A percentile compares a stretch with the other conserved stretches of the same genome.
Evolutionary conservation across 2,329 filamentous ascomycete species (phyloP).

Genomic region (Aspergillus puulaauensis): DNA sequence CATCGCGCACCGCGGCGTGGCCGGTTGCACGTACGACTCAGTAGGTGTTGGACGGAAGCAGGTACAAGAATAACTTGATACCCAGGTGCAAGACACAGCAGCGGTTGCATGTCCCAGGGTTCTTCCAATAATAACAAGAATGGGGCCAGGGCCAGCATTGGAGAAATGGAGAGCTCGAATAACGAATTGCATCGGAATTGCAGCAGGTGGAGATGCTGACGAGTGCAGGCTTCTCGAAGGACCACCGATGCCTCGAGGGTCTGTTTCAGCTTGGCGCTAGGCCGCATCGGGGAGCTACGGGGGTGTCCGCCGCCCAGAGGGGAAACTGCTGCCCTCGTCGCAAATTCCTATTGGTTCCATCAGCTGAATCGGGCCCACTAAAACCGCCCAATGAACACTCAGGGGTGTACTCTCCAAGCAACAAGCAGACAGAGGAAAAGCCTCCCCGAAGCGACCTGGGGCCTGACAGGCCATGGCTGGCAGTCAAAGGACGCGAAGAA

Average conservation of each 20-base stretch:
- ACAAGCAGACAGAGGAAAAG: neutral
- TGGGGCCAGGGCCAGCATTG: neutral
- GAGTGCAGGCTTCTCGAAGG: constrained; percentile 23
- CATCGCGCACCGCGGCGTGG: neutral
- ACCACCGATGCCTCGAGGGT: constrained; percentile 16
- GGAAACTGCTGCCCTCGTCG: neutral
- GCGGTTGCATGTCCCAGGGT: neutral
- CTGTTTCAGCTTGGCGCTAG: constrained; percentile 17
- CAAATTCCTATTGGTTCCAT: constrained; percentile 5
- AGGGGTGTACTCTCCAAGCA: neutral
- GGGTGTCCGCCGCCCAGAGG: neutral
- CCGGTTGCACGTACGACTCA: neutral
- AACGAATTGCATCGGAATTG: neutral
- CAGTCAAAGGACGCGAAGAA: no score
- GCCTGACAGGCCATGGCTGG: neutral
- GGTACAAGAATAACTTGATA: no score
- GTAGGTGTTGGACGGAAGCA: neutral
- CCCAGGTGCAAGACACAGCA: no score
- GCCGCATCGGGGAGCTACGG: neutral
- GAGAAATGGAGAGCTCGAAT: neutral
- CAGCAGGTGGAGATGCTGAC: constrained; percentile 16
- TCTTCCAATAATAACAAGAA: neutral
- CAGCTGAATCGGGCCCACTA: neutral
- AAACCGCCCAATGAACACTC: neutral
- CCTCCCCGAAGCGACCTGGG: neutral